phyloP scores from a whole-genome alignment of 768 basidiomycete genomes.

The Naganishia vaughanmartiniae region DNA sequence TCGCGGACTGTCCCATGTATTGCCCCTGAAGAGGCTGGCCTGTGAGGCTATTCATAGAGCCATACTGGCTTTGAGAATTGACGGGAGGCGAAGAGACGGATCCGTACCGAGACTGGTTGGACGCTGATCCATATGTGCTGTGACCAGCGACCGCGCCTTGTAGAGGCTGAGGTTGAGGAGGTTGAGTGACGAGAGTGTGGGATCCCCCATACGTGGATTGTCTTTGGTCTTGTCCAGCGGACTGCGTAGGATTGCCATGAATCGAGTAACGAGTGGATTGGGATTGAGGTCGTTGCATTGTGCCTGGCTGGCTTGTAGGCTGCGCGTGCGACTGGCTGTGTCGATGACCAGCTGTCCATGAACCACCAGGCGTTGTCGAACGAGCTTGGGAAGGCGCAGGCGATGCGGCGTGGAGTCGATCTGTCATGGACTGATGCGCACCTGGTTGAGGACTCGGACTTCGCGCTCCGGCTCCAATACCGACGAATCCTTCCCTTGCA shows the following conservation, averaged over 20 bases:
- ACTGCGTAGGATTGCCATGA: slow-evolving; percentile 4
- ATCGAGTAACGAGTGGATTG: slow-evolving; percentile 17
- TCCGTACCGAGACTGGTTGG: background rate
- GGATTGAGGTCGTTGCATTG: slow-evolving; percentile 15
- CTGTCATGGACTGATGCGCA: slow-evolving; percentile 42
- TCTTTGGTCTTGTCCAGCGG: slow-evolving; percentile 1
- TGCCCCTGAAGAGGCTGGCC: background rate
- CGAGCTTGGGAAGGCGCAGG: slow-evolving; percentile 12
- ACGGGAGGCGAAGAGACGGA: slow-evolving; percentile 2
- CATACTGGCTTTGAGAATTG: background rate
- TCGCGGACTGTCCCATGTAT: background rate
- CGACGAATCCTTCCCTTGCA: slow-evolving; percentile 64
- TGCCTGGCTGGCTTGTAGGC: slow-evolving; percentile 6
- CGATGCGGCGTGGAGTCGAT: slow-evolving; percentile 2
- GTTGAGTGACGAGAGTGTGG: background rate
- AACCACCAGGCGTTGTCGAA: slow-evolving; percentile 8
- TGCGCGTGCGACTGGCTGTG: slow-evolving; percentile 14
- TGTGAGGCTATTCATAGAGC: slow-evolving; percentile 4
- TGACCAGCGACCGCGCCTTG: background rate
- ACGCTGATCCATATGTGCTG: background rate
- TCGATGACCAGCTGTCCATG: slow-evolving; percentile 11
- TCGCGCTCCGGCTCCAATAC: slow-evolving; percentile 65
- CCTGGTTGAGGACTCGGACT: slow-evolving; percentile 57
- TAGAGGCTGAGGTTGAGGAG: slow-evolving; percentile 3
- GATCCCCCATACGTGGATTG: slow-evolving; percentile 9